Base-by-base conservation (phyloP, 2,329 filamentous ascomycete genomes). In the Alternaria solani region DNA sequence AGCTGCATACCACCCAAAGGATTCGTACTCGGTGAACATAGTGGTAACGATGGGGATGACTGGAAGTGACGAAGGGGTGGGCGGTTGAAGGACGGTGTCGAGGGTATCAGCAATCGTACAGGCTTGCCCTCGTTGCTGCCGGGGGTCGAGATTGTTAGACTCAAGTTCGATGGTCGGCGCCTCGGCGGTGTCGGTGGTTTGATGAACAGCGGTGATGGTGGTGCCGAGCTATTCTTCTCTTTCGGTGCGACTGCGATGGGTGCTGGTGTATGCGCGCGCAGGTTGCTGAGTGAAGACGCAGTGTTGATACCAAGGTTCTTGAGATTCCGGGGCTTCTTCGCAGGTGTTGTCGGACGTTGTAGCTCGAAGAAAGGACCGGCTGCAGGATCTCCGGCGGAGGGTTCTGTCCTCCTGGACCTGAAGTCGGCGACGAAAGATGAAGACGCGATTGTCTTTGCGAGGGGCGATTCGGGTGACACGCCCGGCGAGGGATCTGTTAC, bases 391-490 rank as follows among this genome's bases (percentile, higher is more conserved):
- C 83, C 82, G 53, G 80, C 75, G 65, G 58, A 65, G 6, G 63
- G 66, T 46, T 75, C 74, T 41, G 73, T 67, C 59, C 69, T 67
- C 44, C 76, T 69, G 11, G 78, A 79, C 52, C 81, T 71, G 38
- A 81, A 78, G 70, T 88, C 87, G 5, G 86, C 85, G 1, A 88
- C 84, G 69, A 91, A 93, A 14, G 89, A 88, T 49, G 87, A 88
- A 52, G 87, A 87, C 44, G 92, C 83, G 3, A 92, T 89, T 56
- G 90, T 86, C 56, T 93, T 83, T 57, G 91, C 90, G 55, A 91
- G 83, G 1, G 93, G 92, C 3, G 95, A 97, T 79, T 97, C 94
- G 8, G 94, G 94, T 1, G 94, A 97, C 6, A 23, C 94, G 93
- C 53, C 94, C 3, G 95, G 93, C 5, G 94, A 97, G 7, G 92